Evolutionary conservation across 306 rosid genomes (phyloP).

Genomic region (Ochetophila trinervis): DNA sequence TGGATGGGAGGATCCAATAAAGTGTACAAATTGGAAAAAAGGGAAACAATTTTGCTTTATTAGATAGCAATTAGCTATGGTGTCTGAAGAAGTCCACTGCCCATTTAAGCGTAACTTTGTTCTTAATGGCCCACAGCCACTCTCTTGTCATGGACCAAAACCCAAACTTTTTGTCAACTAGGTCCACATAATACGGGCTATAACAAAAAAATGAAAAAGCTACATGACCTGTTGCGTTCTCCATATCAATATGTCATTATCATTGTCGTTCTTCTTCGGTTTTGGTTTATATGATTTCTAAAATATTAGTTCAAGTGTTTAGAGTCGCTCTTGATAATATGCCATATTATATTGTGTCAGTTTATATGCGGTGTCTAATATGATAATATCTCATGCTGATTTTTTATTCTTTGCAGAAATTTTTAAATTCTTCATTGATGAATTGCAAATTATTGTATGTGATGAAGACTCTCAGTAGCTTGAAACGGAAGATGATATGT

Average conservation of each 20-base stretch:
- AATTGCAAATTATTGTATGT: too few species aligned
- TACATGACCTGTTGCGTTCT: conserved; percentile 1
- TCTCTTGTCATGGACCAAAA: background rate
- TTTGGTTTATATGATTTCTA: background rate
- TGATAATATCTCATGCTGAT: too few species aligned
- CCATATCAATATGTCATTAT: background rate
- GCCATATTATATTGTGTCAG: too few species aligned
- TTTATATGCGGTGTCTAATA: too few species aligned
- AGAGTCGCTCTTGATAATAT: too few species aligned
- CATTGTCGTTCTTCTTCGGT: background rate
- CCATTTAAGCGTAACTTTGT: background rate
- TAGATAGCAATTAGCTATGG: conserved; percentile 13
- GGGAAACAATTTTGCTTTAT: conserved; percentile 8
- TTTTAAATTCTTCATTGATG: too few species aligned
- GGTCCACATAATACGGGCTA: conserved; percentile 8
- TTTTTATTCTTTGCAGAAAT: too few species aligned
- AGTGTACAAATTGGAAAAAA: conserved; percentile 5
- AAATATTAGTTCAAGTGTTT: too few species aligned
- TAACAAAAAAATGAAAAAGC: background rate
- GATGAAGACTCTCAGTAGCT: too few species aligned
- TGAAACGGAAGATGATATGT: too few species aligned
- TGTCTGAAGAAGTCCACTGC: background rate
- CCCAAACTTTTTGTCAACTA: background rate
- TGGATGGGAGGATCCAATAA: conserved; percentile 14
- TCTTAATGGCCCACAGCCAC: conserved; percentile 10